Conservation (phyloP, 2,329 filamentous ascomycete species). For the Colletotrichum sp. region DNA sequence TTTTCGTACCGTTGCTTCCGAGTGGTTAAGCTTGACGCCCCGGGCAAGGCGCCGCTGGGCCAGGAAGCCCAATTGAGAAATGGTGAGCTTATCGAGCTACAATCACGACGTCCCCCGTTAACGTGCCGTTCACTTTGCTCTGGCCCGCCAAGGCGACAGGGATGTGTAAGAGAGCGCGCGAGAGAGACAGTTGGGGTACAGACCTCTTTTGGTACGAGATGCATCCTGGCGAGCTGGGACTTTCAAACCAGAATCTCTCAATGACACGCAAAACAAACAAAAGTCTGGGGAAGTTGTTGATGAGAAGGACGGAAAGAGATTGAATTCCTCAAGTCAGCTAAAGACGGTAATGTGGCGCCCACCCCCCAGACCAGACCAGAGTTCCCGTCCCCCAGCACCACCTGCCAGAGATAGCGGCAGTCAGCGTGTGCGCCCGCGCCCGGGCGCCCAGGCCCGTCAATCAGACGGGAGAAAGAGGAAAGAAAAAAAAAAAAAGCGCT, state of each 20-base stretch:
- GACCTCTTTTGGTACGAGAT: constrained; percentile 55
- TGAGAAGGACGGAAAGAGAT: background rate
- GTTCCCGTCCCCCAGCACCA: background rate
- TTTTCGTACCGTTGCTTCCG: constrained; percentile 75
- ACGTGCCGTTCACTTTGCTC: constrained; percentile 2
- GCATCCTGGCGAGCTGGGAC: constrained; percentile 36
- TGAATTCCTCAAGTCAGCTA: background rate
- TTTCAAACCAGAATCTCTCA: background rate
- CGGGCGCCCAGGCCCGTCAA: background rate
- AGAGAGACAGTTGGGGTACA: constrained; percentile 23
- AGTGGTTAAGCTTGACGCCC: constrained; percentile 87
- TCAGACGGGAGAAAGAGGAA: background rate
- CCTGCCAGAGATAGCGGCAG: constrained; percentile 2
- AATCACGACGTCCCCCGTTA: constrained; percentile 17
- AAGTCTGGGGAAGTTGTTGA: background rate
- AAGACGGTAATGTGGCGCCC: background rate
- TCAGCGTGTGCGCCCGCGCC: background rate
- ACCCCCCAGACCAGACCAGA: background rate
- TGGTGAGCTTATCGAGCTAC: constrained; percentile 94
- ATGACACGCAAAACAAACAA: background rate
- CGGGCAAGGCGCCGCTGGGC: constrained; percentile 88
- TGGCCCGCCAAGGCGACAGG: constrained; percentile 12
- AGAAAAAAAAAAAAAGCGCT: background rate
- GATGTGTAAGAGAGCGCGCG: constrained; percentile 14
- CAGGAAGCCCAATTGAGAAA: constrained; percentile 85